Conservation (phyloP, 2,329 filamentous ascomycete genomes). For the Lanzia echinophila region DNA sequence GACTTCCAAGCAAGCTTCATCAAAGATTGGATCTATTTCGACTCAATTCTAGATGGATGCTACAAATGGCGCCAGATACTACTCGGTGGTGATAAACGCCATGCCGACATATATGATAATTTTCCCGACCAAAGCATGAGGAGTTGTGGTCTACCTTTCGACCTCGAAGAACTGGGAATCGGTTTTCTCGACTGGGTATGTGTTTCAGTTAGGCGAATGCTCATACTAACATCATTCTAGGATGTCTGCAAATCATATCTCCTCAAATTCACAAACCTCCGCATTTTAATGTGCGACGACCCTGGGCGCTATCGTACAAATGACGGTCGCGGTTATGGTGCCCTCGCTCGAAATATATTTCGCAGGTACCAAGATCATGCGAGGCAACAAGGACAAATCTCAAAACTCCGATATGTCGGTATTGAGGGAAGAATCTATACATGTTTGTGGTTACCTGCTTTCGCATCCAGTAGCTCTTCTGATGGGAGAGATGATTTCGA, state of each 20-base stretch:
- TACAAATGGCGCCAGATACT: not conserved
- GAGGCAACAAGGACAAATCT: not conserved
- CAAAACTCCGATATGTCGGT: not conserved
- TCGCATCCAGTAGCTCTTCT: not conserved
- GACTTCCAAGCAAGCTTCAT: not conserved
- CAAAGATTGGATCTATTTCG: not conserved
- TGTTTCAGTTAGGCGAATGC: not conserved
- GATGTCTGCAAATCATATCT: not conserved
- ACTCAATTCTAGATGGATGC: not conserved
- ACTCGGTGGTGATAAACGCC: not conserved
- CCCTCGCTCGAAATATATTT: not conserved
- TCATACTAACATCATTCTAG: not conserved
- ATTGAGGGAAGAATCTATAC: not conserved
- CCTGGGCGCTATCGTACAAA: not conserved
- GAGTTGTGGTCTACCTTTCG: not conserved
- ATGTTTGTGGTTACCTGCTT: not conserved
- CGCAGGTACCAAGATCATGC: not conserved
- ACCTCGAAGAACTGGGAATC: not conserved
- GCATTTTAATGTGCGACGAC: not conserved
- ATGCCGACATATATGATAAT: not conserved
- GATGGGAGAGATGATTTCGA: not conserved
- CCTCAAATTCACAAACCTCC: not conserved
- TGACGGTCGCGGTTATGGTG: not conserved
- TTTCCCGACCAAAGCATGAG: not conserved
- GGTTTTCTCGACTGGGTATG: not conserved